These are phyloP conservation scores for Fusarium mexicanum DNA, from an alignment of 2,329 filamentous ascomycete genomes.

Conservation along the genomic window DNA sequence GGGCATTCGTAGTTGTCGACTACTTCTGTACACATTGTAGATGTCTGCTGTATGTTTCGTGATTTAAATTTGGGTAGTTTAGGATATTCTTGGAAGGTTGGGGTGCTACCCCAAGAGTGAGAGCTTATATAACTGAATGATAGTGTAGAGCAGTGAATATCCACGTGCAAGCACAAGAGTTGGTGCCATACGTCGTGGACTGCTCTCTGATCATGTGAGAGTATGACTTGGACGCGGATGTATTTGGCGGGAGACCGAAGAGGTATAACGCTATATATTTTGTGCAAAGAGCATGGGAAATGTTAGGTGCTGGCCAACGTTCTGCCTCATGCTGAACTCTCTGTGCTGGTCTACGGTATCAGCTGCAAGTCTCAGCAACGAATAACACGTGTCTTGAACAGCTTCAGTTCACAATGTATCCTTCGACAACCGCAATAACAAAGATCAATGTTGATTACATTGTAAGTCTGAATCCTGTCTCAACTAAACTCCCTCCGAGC, in stretches of 20 bases:
- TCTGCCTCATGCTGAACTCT: accelerated
- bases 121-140: neutral
- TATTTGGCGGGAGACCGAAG: accelerated
- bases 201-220: neutral
- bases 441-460: accelerated
- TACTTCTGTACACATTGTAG: neutral
- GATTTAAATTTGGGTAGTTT: accelerated
- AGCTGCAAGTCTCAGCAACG: accelerated
- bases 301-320: accelerated
- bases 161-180: neutral
- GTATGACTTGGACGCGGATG: neutral
- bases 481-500: accelerated
- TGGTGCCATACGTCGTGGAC: neutral
- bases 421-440: accelerated
- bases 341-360: accelerated
- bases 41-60: no score
- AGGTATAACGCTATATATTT: accelerated
- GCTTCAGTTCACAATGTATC: accelerated
- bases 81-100: accelerated
- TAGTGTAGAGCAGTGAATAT: accelerated
- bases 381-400: no score
- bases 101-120: accelerated
- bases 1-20: neutral
- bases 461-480: accelerated
- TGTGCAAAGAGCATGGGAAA: accelerated